Evolutionary conservation across 352 stramenopile genomes (phyloP).

Genomic region (Aphanomyces euteiches): DNA sequence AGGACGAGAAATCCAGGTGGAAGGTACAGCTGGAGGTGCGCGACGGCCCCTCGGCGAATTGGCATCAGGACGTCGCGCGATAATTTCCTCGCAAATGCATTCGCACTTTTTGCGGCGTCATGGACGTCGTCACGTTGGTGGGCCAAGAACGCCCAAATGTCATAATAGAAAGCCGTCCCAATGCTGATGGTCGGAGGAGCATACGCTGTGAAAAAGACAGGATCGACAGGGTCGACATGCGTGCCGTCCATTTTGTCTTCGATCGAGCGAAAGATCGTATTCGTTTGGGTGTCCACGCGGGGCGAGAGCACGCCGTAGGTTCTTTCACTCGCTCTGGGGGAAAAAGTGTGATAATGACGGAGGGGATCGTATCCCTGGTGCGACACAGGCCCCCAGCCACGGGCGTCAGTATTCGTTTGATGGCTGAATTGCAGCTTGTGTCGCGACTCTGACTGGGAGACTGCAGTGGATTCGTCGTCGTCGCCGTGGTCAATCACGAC

Average conservation of each 20-base stretch:
- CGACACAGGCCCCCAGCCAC: not conserved
- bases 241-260: not conserved
- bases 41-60: slow-evolving; percentile 60
- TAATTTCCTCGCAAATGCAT: slow-evolving; percentile 42
- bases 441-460: too few relatives aligned
- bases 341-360: not conserved
- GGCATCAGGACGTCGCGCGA: slow-evolving; percentile 54
- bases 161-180: slow-evolving; percentile 58
- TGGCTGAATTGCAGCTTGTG: not conserved
- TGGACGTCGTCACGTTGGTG: slow-evolving; percentile 62
- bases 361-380: not conserved
- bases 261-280: not conserved
- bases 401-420: not conserved
- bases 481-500: not conserved
- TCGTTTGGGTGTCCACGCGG: not conserved
- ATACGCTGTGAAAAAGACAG: slow-evolving; percentile 40
- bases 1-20: slow-evolving; percentile 42
- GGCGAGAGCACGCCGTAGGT: too few relatives aligned
- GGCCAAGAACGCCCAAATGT: slow-evolving; percentile 68
- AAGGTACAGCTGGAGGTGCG: slow-evolving; percentile 55
- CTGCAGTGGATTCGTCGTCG: not conserved
- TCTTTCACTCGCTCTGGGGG: too few relatives aligned
- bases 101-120: slow-evolving; percentile 42
- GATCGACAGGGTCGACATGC: not conserved
- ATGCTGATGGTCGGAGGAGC: slow-evolving; percentile 56